Evolutionary conservation across 2,329 filamentous ascomycete genomes (phyloP), one percentile per base, ranked within the genome.

Genomic region (Colletotrichum sp.): DNA sequence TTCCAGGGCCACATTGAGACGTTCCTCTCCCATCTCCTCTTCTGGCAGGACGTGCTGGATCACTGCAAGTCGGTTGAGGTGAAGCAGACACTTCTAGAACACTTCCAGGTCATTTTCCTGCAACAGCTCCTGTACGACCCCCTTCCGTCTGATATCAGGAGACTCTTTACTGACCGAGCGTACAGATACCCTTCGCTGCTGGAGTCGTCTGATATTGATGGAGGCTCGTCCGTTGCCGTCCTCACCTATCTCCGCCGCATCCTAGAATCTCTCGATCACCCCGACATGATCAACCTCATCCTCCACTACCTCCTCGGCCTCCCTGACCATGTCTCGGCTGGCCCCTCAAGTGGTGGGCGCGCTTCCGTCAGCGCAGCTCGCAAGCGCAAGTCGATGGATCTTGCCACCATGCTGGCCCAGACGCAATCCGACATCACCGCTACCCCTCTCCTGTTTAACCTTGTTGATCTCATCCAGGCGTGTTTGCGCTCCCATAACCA

Each of bases 11-110:
- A 98, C 78, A 90, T 98, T 80, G 93, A 96, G 69, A 98, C 96
- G 0, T 99, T 99, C 80, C 88, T 99, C 55, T 98, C 97, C 1
- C 97, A 98, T 81, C 89, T 99, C 63, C 87, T 97, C 8, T 99
- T 99, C 81, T 99, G 97, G 97, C 97, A 99, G 84, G 97, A 99
- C 82, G 96, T 98, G 38, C 87, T 99, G 74, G 97, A 98, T 82
- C 96, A 98, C 83, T 99, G 97, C 85, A 92, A 93, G 79, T 98
- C 96, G 5, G 88, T 92, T 2, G 96, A 98, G 81, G 95, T 99
- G 78, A 97, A 96, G 81, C 95, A 95, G 77, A 98, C 96, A 1
- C 87, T 99, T 65, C 88, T 99, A 36, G 97, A 99, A 81, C 97
- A 99, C 83, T 99, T 99, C 80, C 96, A 98, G 81, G 94, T 98